A percentile compares a stretch with the other conserved stretches of the same genome.
These are phyloP conservation scores for Brachypodium distachyon DNA, from an alignment of 202 grass and related monocot species.

Conservation along the genomic window DNA sequence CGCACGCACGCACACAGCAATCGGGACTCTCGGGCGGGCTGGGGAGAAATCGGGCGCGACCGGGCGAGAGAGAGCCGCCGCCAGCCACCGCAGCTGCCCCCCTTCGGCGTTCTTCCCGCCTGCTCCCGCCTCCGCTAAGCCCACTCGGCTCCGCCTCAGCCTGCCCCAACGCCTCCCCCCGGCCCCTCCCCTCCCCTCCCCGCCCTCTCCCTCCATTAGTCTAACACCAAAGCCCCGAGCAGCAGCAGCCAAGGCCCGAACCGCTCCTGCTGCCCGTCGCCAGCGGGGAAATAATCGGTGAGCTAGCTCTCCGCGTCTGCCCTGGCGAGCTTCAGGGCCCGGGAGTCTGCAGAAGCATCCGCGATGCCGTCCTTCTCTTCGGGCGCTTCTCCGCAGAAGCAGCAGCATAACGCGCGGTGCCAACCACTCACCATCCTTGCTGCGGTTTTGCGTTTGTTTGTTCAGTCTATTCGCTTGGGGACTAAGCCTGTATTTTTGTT, in stretches of 20 bases:
- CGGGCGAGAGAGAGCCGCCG: too few species aligned
- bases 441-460: neutral
- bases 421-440: neutral
- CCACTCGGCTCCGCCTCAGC: too few species aligned
- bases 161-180: too few species aligned
- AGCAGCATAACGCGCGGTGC: constrained; percentile 36
- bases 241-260: neutral
- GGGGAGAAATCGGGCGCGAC: too few species aligned
- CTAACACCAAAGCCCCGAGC: neutral
- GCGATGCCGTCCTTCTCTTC: constrained; percentile 35
- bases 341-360: neutral
- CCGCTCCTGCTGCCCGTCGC: neutral
- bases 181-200: too few species aligned
- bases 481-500: constrained; percentile 10
- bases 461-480: neutral
- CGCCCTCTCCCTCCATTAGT: too few species aligned
- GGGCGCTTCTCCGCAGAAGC: constrained; percentile 18
- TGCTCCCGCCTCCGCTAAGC: too few species aligned
- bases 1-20: too few species aligned
- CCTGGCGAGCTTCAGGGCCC: neutral
- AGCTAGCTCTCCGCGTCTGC: neutral
- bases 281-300: neutral
- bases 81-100: too few species aligned
- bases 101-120: neutral
- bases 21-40: too few species aligned